These are phyloP conservation scores for Trypanosoma theileri DNA, from an alignment of 208 protist genomes.

Conservation along the genomic window DNA sequence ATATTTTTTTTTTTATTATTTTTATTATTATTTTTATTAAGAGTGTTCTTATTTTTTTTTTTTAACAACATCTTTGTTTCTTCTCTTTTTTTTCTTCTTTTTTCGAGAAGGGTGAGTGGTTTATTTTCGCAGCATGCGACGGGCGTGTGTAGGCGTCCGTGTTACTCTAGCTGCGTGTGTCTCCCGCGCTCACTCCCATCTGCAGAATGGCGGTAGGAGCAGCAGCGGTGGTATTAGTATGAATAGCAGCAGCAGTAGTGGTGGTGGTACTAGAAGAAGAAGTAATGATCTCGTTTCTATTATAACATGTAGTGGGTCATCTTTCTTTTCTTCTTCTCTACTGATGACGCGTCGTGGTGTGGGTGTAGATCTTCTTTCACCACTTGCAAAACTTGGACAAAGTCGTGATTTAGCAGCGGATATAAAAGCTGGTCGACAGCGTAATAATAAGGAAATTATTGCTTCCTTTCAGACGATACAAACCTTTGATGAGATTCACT, in stretches of 20 bases:
- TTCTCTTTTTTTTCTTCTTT: too few species aligned
- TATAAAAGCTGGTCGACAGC: slow-evolving; percentile 67
- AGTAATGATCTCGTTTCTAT: too few species aligned
- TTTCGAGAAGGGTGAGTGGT: neutral
- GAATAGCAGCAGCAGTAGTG: neutral
- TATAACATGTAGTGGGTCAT: too few species aligned
- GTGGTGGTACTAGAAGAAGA: neutral
- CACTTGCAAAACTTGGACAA: slow-evolving; percentile 77
- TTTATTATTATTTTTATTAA: too few species aligned
- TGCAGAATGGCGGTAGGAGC: neutral
- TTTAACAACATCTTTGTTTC: too few species aligned
- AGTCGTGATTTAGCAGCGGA: slow-evolving; percentile 74
- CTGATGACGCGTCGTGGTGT: slow-evolving; percentile 32
- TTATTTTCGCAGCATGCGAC: slow-evolving; percentile 1
- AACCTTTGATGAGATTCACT: slow-evolving; percentile 86
- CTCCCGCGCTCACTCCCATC: neutral
- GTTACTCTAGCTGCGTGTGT: neutral
- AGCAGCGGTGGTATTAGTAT: neutral
- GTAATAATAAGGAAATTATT: slow-evolving; percentile 83
- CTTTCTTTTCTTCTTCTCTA: slow-evolving; percentile 8
- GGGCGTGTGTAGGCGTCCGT: slow-evolving; percentile 3
- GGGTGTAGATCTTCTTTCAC: slow-evolving; percentile 72
- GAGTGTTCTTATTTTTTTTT: too few species aligned
- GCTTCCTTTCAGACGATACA: slow-evolving; percentile 80
- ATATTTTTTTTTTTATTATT: too few species aligned